Evolutionary conservation across 2,329 filamentous ascomycete species (phyloP).

Genomic region (Aspergillaceae sp.): DNA sequence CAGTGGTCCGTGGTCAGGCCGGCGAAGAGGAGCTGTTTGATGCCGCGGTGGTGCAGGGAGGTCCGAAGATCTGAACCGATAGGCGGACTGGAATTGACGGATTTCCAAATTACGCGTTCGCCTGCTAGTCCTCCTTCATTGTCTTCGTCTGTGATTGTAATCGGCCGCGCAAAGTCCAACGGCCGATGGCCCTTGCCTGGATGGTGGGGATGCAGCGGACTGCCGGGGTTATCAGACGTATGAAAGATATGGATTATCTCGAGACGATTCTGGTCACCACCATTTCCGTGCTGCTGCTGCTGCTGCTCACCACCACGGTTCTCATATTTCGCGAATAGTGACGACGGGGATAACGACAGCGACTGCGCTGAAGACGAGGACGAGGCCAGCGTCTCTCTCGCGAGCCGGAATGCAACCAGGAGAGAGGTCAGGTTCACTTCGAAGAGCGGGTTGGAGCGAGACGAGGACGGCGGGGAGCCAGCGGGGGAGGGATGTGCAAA

Average conservation of each 20-base stretch:
- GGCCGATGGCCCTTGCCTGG: conserved; percentile 19
- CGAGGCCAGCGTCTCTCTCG: conserved; percentile 7
- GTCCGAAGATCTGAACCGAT: conserved; percentile 38
- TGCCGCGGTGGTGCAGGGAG: conserved; percentile 23
- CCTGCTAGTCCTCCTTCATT: conserved; percentile 1
- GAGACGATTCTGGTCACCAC: conserved; percentile 5
- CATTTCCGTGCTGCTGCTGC: not conserved
- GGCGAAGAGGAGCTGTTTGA: conserved; percentile 34
- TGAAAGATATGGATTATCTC: conserved; percentile 42
- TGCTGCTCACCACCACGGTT: not conserved
- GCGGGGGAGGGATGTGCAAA: conserved; percentile 30
- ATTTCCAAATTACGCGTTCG: conserved; percentile 37
- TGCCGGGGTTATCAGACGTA: conserved; percentile 28
- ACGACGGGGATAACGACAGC: not conserved
- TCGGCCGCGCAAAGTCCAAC: conserved; percentile 22
- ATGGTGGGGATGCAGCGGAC: conserved; percentile 30
- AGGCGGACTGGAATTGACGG: conserved; percentile 38
- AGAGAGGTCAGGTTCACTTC: conserved; percentile 37
- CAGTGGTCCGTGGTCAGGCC: conserved; percentile 45
- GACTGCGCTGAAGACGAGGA: too few species aligned
- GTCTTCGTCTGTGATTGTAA: not conserved
- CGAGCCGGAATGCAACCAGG: conserved; percentile 27
- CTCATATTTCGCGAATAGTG: not conserved
- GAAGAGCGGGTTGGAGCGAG: conserved; percentile 38
- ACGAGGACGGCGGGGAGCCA: conserved; percentile 24